Base-by-base conservation (phyloP, 2,329 filamentous ascomycete species). In the Aureobasidium sp. region DNA sequence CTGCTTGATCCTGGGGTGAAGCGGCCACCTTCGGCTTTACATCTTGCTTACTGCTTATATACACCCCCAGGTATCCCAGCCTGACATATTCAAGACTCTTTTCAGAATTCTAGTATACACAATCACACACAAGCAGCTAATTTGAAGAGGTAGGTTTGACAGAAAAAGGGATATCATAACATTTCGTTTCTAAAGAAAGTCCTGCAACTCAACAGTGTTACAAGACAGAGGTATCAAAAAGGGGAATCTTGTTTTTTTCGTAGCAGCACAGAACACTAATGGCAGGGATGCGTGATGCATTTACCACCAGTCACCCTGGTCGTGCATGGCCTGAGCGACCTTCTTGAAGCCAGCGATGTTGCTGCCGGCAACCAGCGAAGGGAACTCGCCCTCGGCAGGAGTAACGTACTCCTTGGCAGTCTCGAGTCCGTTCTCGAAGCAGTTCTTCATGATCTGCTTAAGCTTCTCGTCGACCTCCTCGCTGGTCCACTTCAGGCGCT, bases 321-420 rank as follows among this genome's bases (percentile, higher is more conserved):
- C 91, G 75, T 88, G 84, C 93, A 97, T 97, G 72, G 94, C 93
- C 71, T 86, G 84, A 59, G 88, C 92, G 61, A 97, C 93, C 87
- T 97, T 99, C 78, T 89, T 88, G 81, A 97, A 97, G 63, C 94
- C 94, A 65, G 94, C 94, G 80, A 99, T 96, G 81, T 97, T 97
- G 81, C 87, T 90, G 70, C 94, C 94, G 64, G 91, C 92, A 44
- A 97, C 92, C 73, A 97, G 82, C 69, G 87, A 92, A 69, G 94
- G 94, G 70, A 94, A 86, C 79, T 93, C 89, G 70, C 87, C 91
- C 74, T 95, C 91, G 68, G 81, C 82, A 61, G 86, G 81, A 66
- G 85, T 82, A 69, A 94, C 88, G 76, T 94, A 97, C 79, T 92
- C 86, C 84, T 92, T 88, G 65, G 93, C 92, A 1, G 92, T 97